Percentiles rank a stretch among this genome's conserved stretches.
Conservation (phyloP, 352 stramenopile genomes). For the Pythium oligandrum region DNA sequence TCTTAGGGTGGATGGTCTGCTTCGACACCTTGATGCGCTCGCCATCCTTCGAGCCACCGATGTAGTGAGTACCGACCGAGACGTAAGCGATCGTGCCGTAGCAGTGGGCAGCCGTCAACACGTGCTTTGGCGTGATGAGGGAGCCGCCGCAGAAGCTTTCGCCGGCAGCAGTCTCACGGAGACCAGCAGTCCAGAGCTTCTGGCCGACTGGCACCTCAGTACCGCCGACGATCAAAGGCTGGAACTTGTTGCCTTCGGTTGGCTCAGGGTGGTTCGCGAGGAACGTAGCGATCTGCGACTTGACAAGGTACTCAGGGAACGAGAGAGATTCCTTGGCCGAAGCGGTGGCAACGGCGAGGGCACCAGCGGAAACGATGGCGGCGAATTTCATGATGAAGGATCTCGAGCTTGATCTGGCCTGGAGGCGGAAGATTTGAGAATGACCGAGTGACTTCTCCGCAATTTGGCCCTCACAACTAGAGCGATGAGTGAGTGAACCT, state of each 20-base stretch:
- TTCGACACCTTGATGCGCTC: conserved; percentile 50
- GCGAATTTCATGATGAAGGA: too few species aligned
- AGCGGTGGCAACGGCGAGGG: too few species aligned
- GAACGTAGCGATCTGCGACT: too few species aligned
- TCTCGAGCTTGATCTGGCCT: too few species aligned
- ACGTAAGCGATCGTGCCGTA: conserved; percentile 35
- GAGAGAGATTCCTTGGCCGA: too few species aligned
- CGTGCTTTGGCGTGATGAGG: conserved; percentile 55
- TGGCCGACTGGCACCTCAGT: conserved; percentile 30
- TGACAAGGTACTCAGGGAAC: too few species aligned
- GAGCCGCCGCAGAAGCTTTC: conserved; percentile 49
- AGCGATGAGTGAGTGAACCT: too few species aligned
- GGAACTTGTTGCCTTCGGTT: conserved; percentile 16
- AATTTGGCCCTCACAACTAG: too few species aligned
- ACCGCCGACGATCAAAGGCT: conserved; percentile 37
- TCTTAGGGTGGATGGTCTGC: conserved; percentile 43
- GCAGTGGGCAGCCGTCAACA: conserved; percentile 64
- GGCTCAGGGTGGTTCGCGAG: too few species aligned
- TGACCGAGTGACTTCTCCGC: too few species aligned
- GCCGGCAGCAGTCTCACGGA: conserved; percentile 25
- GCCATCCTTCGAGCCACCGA: conserved; percentile 30
- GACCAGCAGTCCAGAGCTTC: conserved; percentile 43
- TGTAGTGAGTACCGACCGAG: conserved; percentile 49
- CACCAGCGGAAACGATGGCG: too few species aligned
- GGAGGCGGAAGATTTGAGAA: too few species aligned